A percentile compares a stretch with the other conserved stretches of the same genome.
Evolutionary conservation across 2,329 filamentous ascomycete genomes (phyloP).

Genomic region (Aspergillus fumigatiaffinis): DNA sequence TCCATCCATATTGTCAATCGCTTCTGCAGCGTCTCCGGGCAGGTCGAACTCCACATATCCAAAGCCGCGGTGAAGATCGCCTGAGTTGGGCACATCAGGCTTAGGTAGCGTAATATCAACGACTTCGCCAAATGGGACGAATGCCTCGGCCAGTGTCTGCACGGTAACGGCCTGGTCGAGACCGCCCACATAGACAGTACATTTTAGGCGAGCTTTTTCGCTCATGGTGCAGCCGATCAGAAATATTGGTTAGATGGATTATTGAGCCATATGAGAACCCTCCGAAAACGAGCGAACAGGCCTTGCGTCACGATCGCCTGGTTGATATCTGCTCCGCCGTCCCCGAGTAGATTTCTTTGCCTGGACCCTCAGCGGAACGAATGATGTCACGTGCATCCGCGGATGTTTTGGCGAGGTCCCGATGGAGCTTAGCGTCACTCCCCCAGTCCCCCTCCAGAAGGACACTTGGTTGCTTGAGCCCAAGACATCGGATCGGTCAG

Average conservation of each 20-base stretch:
- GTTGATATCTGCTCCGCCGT: neutral
- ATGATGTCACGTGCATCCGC: constrained; percentile 33
- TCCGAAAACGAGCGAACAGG: neutral
- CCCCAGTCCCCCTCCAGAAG: constrained; percentile 30
- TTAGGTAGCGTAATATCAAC: constrained; percentile 87
- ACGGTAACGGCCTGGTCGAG: constrained; percentile 74
- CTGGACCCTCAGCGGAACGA: constrained; percentile 15
- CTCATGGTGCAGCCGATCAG: constrained; percentile 57
- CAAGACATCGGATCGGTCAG: constrained; percentile 6
- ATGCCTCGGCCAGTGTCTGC: constrained; percentile 78
- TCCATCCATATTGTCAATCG: constrained; percentile 99
- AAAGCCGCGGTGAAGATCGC: constrained; percentile 82
- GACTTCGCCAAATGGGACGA: constrained; percentile 95
- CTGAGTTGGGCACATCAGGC: constrained; percentile 73
- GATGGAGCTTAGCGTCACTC: constrained; percentile 27
- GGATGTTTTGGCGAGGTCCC: constrained; percentile 33
- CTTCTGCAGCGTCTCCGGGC: constrained; percentile 80
- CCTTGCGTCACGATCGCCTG: neutral
- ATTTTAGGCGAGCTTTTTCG: constrained; percentile 77
- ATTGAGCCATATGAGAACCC: neutral
- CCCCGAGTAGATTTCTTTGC: constrained; percentile 1
- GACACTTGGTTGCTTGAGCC: constrained; percentile 38
- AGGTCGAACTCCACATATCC: constrained; percentile 95
- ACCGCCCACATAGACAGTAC: constrained; percentile 88
- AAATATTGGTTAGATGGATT: neutral